Conservation (phyloP, 2,329 filamentous ascomycete genomes). For the Metarhizium anisopliae region DNA sequence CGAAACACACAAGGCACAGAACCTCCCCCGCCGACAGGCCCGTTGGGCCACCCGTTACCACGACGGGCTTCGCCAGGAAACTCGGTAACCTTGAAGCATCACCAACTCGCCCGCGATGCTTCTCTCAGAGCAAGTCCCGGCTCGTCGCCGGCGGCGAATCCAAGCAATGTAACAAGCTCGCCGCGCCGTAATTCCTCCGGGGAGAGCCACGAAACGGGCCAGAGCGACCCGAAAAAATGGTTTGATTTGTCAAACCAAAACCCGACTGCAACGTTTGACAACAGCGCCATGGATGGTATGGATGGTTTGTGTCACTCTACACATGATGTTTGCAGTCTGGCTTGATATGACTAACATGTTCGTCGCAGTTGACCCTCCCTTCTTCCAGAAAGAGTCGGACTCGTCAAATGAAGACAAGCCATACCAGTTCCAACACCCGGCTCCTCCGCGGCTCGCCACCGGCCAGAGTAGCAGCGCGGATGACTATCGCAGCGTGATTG, state of each 20-base stretch:
- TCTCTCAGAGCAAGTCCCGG: constrained; percentile 19
- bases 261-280: constrained; percentile 31
- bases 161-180: constrained; percentile 11
- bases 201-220: constrained; percentile 38
- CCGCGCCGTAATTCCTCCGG: constrained; percentile 34
- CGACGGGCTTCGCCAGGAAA: constrained; percentile 34
- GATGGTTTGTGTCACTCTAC: constrained; percentile 29
- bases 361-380: constrained; percentile 40
- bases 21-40: constrained; percentile 13
- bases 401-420: constrained; percentile 39
- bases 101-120: constrained; percentile 36
- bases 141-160: constrained; percentile 12
- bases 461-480: constrained; percentile 55
- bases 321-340: not conserved
- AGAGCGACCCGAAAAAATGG: constrained; percentile 44
- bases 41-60: constrained; percentile 32
- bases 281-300: constrained; percentile 44
- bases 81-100: constrained; percentile 39
- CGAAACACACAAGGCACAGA: constrained; percentile 14
- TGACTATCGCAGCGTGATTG: constrained; percentile 75
- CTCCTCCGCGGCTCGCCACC: constrained; percentile 19
- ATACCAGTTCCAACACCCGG: constrained; percentile 14
- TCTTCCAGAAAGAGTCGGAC: constrained; percentile 44
- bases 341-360: not conserved
- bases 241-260: constrained; percentile 46